Conservation (phyloP, 768 basidiomycete species). For the Filobasidium floriforme region DNA sequence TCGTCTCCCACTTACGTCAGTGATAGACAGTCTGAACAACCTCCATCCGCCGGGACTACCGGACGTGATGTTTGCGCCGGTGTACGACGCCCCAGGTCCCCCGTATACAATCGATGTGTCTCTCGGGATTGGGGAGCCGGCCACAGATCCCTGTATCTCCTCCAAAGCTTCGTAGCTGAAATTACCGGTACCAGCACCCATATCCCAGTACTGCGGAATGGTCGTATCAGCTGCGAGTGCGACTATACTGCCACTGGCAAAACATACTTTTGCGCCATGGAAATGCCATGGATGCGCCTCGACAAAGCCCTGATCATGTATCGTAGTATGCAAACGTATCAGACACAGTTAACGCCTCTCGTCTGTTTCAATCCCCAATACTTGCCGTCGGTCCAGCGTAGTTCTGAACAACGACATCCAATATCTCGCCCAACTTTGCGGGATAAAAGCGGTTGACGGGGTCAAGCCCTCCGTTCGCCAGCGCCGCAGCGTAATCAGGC, state of each 20-base stretch:
- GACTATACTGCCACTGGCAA: not conserved
- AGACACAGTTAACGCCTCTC: not conserved
- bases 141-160: not conserved
- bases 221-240: not conserved
- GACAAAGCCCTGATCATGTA: conserved; percentile 13
- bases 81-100: conserved; percentile 18
- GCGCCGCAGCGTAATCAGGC: conserved; percentile 9
- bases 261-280: conserved; percentile 20
- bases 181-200: conserved; percentile 17
- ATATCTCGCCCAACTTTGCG: conserved; percentile 15
- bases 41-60: conserved; percentile 17
- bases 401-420: conserved; percentile 16
- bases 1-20: conserved; percentile 5
- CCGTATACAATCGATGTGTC: conserved; percentile 18
- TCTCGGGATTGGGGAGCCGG: conserved; percentile 11
- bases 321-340: conserved; percentile 3
- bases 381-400: not conserved
- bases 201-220: conserved; percentile 22
- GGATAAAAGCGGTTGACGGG: conserved; percentile 10
- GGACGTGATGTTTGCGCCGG: conserved; percentile 1
- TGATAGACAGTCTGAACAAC: conserved; percentile 18
- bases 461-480: conserved; percentile 17
- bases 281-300: conserved; percentile 23
- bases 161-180: conserved; percentile 19
- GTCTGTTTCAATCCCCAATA: not conserved